Evolutionary conservation across 352 stramenopile genomes (phyloP), one percentile per base, ranked within the genome.

Genomic region (Pythium phragmitis): DNA sequence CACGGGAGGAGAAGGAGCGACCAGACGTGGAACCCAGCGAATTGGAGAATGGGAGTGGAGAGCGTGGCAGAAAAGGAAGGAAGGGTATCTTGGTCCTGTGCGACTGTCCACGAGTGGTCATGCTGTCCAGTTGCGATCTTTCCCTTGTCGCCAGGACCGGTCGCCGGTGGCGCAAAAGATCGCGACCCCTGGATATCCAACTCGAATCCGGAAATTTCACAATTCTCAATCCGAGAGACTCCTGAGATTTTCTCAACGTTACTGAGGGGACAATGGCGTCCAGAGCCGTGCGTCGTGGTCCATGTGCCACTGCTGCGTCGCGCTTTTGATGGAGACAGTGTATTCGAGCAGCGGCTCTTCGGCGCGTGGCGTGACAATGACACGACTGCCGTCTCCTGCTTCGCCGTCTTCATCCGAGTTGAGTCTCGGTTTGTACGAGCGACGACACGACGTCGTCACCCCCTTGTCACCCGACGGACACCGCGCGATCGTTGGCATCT

Each of bases 241-340:
- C 37, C 6, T 42, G 37, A 42, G 14, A 30, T 30, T 39, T 16
- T 46, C 14, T 19, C 6, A 8, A 4, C 13, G 13, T 46, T 19
- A 46, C 39, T 19, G 8, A 37, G 23, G 47, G 23, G 16, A 39
- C 9, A 16, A n/a, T 33, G 47, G 28, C 47, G 69, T 68, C 70
- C 67, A 72, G 2, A 88, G 63, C 1, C 68, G 60, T 1, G 71
- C 79, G 55, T 85, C 74, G 33, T 87, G 68, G 17, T 67, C 56
- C 30, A 88, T 75, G 60, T 73, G 68, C 79, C 79, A 88, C 43
- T 77, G 41, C 52, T 86, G 77, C 43, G 67, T 79, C 19, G 70
- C 36, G 23, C 75, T 78, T 16, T 58, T 63, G 41, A 86, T 51
- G 0, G 69, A 70, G 28, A 63, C 73, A 0, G 58, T 74, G 57